phyloP scores from a whole-genome alignment of 148 eudicot genomes.

The Dianthus caryophyllus region DNA sequence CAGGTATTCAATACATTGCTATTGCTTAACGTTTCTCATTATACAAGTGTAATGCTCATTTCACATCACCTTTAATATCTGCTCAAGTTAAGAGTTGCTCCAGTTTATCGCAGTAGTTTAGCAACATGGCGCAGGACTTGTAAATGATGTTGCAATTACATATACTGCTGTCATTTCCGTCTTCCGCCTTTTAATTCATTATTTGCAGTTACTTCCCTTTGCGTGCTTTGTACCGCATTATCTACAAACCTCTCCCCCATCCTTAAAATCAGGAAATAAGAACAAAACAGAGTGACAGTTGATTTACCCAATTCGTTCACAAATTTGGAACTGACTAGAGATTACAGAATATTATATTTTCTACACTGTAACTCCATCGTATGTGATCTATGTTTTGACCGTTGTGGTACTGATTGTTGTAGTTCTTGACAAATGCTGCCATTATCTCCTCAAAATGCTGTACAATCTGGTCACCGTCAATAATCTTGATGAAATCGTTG shows the following conservation, averaged over 20 bases:
- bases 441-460: too few relatives aligned
- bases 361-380: background rate
- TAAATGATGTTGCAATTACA: background rate
- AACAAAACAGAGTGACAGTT: background rate
- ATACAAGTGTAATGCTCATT: background rate
- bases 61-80: background rate
- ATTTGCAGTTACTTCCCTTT: background rate
- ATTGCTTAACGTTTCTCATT: background rate
- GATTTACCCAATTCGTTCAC: background rate
- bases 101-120: background rate
- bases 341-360: background rate
- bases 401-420: too few relatives aligned
- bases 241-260: background rate
- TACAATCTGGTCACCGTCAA: too few relatives aligned
- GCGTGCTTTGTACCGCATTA: background rate
- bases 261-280: background rate
- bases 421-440: too few relatives aligned
- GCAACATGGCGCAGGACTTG: background rate
- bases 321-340: background rate
- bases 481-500: too few relatives aligned
- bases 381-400: too few relatives aligned
- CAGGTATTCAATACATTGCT: constrained; percentile 46
- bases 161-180: background rate
- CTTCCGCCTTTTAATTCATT: background rate
- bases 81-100: background rate